These are phyloP conservation scores for Marchantia polymorpha DNA, from an alignment of 225 moss, liverwort and hornwort species.

Conservation along the genomic window DNA sequence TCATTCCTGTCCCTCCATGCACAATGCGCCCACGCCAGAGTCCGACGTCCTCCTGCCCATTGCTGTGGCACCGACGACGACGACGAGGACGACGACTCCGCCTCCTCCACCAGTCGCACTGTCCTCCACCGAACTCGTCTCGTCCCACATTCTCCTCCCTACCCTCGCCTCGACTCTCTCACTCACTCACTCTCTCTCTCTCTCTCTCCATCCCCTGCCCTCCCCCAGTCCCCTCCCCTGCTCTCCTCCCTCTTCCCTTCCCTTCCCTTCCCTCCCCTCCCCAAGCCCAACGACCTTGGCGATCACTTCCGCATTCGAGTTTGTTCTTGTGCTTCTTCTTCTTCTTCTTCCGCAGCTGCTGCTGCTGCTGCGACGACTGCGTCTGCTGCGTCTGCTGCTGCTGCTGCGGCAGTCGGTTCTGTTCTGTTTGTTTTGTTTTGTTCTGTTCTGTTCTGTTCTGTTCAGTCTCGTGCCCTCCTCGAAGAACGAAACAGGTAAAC, in stretches of 20 bases:
- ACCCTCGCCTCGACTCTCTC: background rate
- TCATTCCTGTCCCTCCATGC: background rate
- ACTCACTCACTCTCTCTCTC: background rate
- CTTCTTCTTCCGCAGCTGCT: background rate
- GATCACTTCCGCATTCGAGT: background rate
- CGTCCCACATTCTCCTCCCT: slow-evolving; percentile 9
- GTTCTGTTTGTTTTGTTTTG: too few species aligned
- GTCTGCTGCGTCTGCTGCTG: background rate
- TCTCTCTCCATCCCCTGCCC: background rate
- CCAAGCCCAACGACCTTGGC: background rate
- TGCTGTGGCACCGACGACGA: background rate
- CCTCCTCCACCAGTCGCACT: too few species aligned
- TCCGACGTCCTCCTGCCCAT: slow-evolving; percentile 1
- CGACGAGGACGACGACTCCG: background rate
- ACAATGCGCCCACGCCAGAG: background rate
- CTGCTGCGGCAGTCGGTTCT: too few species aligned
- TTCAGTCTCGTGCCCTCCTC: background rate
- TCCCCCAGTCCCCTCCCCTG: background rate
- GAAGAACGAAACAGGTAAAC: background rate
- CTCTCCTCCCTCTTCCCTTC: background rate
- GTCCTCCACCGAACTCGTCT: background rate
- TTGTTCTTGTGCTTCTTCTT: background rate
- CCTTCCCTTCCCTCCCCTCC: background rate
- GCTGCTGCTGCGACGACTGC: too few species aligned
- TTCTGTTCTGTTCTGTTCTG: too few species aligned